These are phyloP conservation scores for Coemansia sp. DNA, from an alignment of 192 early-diverging fungal genomes.

Conservation along the genomic window DNA sequence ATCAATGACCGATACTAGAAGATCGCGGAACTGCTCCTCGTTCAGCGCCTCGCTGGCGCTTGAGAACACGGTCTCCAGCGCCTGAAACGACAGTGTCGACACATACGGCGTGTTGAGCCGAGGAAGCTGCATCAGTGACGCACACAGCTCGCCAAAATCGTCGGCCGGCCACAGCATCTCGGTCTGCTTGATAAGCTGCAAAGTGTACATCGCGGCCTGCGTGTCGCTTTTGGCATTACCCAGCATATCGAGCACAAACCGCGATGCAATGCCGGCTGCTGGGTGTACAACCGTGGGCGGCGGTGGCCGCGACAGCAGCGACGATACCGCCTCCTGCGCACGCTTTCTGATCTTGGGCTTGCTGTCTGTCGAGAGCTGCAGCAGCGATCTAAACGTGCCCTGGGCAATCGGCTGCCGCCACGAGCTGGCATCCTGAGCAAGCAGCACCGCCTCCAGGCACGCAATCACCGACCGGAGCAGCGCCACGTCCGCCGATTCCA, in stretches of 20 bases:
- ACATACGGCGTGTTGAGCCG: constrained; percentile 74
- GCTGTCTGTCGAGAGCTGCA: constrained; percentile 73
- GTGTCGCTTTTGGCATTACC: constrained; percentile 53
- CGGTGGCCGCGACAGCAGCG: constrained; percentile 68
- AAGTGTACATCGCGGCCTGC: constrained; percentile 59
- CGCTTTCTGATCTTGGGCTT: constrained; percentile 87
- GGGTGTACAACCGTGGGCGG: constrained; percentile 70
- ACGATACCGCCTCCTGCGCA: constrained; percentile 77
- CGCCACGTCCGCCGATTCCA: constrained; percentile 73
- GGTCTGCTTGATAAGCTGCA: constrained; percentile 69
- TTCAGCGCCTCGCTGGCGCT: constrained; percentile 38
- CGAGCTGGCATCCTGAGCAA: constrained; percentile 66
- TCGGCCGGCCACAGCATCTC: constrained; percentile 56
- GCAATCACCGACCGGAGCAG: constrained; percentile 70
- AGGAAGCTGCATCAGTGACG: constrained; percentile 71
- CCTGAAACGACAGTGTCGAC: constrained; percentile 61
- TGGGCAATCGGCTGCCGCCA: constrained; percentile 70
- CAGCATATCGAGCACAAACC: constrained; percentile 61
- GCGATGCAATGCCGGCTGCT: constrained; percentile 57
- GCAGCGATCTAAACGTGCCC: constrained; percentile 67
- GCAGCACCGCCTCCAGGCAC: constrained; percentile 75
- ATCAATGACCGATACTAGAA: constrained; percentile 59
- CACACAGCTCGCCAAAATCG: constrained; percentile 62
- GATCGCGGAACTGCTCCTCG: constrained; percentile 54
- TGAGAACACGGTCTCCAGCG: constrained; percentile 29